A percentile compares a stretch with the other conserved stretches of the same genome.
Conservation (phyloP, 2,329 filamentous ascomycete genomes). For the Ophiosphaerella narmari region DNA sequence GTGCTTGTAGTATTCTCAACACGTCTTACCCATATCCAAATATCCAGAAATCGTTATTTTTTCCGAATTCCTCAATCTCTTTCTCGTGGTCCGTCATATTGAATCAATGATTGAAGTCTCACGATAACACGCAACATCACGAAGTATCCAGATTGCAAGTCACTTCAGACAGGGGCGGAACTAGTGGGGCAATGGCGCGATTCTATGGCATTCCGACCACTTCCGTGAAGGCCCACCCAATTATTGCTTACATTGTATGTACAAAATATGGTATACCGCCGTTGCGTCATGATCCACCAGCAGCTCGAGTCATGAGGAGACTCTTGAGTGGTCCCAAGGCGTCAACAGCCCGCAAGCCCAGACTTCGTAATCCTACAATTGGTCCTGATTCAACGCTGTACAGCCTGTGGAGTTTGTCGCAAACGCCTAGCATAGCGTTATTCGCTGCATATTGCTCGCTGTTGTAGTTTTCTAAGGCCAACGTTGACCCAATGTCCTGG, state of each 20-base stretch:
- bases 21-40: conserved; percentile 86
- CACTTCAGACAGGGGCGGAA: neutral
- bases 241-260: conserved; percentile 16
- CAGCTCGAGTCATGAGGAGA: conserved; percentile 78
- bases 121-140: neutral
- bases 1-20: neutral
- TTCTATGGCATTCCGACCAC: neutral
- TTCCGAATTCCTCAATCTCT: conserved; percentile 40
- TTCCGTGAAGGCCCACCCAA: neutral
- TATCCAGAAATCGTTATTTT: conserved; percentile 79
- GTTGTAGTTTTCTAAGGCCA: conserved; percentile 82
- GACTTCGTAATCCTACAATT: conserved; percentile 75
- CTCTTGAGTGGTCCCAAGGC: conserved; percentile 75
- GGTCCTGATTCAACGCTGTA: conserved; percentile 83
- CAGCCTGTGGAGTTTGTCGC: conserved; percentile 89
- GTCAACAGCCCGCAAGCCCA: conserved; percentile 78
- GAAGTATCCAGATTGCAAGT: no score
- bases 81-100: conserved; percentile 34
- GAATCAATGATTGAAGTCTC: neutral
- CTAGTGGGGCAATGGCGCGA: conserved; percentile 11
- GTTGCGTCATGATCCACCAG: conserved; percentile 37
- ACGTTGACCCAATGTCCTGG: conserved; percentile 79
- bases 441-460: conserved; percentile 82
- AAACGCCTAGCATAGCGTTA: conserved; percentile 74
- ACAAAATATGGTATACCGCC: neutral